phyloP scores from a whole-genome alignment of 1,139 yeast species.

The Pichia sp. region DNA sequence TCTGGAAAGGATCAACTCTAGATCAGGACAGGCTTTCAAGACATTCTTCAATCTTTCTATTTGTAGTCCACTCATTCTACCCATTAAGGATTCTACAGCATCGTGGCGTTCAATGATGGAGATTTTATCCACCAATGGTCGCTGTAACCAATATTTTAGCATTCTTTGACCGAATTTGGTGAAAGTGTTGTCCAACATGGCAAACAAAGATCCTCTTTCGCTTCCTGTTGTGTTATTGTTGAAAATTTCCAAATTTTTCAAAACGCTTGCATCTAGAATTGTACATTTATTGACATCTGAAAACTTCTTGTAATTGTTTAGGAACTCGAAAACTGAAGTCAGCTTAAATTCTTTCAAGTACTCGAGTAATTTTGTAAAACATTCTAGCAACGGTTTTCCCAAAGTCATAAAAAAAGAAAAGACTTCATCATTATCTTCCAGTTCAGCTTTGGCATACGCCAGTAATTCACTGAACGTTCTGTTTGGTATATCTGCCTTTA shows the following conservation, averaged over 20 bases:
- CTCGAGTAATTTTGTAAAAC: constrained; percentile 45
- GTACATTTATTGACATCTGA: constrained; percentile 46
- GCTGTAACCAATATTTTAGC: constrained; percentile 66
- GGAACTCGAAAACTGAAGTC: constrained; percentile 50
- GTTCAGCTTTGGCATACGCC: constrained; percentile 6
- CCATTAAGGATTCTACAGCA: constrained; percentile 56
- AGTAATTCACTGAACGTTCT: constrained; percentile 5
- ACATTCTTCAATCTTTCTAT: constrained; percentile 49
- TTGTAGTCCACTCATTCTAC: constrained; percentile 29
- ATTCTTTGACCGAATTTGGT: constrained; percentile 72
- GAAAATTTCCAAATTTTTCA: constrained; percentile 71
- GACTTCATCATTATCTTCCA: constrained; percentile 11
- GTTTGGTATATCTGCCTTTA: background rate
- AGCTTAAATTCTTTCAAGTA: constrained; percentile 64
- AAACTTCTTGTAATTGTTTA: constrained; percentile 51
- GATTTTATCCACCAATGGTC: constrained; percentile 56
- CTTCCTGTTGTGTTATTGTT: constrained; percentile 54
- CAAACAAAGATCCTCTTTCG: constrained; percentile 64
- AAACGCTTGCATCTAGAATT: constrained; percentile 64
- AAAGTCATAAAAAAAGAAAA: constrained; percentile 17
- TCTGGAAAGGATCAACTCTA: constrained; percentile 63
- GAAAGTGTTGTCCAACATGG: constrained; percentile 76
- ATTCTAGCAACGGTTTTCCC: constrained; percentile 25
- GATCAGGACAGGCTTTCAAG: constrained; percentile 52
- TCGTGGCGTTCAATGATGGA: constrained; percentile 56